These are phyloP conservation scores for Spencermartinsiella europaea DNA, from an alignment of 805 yeast species.

Conservation along the genomic window DNA sequence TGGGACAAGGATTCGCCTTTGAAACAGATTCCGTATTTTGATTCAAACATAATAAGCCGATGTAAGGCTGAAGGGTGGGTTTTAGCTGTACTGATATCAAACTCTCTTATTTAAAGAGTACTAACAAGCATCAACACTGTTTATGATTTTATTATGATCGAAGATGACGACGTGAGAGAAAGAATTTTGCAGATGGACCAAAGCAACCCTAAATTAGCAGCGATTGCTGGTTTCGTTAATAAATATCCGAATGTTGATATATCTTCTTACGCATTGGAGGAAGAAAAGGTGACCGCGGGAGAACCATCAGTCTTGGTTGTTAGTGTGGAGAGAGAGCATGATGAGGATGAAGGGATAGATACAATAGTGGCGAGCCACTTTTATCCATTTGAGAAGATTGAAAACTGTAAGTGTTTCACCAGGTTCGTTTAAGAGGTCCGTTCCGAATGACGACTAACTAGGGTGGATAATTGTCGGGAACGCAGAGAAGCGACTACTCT, in stretches of 20 bases:
- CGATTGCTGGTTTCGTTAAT: conserved; percentile 84
- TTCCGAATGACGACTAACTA: conserved; percentile 9
- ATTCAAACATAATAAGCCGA: conserved; percentile 43
- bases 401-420: conserved; percentile 36
- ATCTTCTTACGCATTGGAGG: conserved; percentile 45
- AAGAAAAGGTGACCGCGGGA: conserved; percentile 40
- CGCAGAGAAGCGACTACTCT: conserved; percentile 49
- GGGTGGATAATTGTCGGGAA: conserved; percentile 92
- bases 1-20: conserved; percentile 79
- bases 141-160: conserved; percentile 68
- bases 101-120: background rate
- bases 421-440: background rate
- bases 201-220: conserved; percentile 38
- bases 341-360: conserved; percentile 68
- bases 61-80: conserved; percentile 39
- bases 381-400: conserved; percentile 57
- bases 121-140: conserved; percentile 56
- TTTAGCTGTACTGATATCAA: conserved; percentile 11
- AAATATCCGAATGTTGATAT: conserved; percentile 80
- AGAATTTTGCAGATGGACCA: conserved; percentile 53
- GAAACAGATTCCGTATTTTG: conserved; percentile 73
- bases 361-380: conserved; percentile 51
- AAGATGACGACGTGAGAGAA: conserved; percentile 61
- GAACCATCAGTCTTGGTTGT: conserved; percentile 43
- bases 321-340: conserved; percentile 40